Conservation (phyloP, 2,329 filamentous ascomycete species). For the Grosmannia clavigera region DNA sequence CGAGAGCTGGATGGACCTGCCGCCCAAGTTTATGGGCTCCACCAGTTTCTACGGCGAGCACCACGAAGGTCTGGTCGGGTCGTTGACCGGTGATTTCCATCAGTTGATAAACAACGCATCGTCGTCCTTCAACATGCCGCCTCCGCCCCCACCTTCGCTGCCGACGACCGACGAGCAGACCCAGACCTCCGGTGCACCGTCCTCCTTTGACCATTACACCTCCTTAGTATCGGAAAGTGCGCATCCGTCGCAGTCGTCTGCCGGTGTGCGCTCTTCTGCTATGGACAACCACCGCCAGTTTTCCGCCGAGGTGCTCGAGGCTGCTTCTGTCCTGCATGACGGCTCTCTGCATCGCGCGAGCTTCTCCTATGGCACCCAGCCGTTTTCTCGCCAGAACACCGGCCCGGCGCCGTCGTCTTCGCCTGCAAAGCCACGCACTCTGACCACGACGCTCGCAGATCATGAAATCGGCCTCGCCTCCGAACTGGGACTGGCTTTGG, state of each 20-base stretch:
- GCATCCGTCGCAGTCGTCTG: background rate
- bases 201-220: too few relatives aligned
- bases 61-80: conserved; percentile 18
- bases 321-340: conserved; percentile 39
- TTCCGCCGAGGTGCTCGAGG: conserved; percentile 45
- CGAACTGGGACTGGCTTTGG: background rate
- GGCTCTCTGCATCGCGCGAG: conserved; percentile 17
- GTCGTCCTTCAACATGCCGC: conserved; percentile 10
- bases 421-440: too few relatives aligned
- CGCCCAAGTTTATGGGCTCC: conserved; percentile 53
- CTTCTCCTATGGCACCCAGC: background rate
- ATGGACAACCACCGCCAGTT: conserved; percentile 17
- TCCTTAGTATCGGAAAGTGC: background rate
- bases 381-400: background rate
- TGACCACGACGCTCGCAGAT: too few relatives aligned
- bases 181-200: too few relatives aligned
- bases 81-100: conserved; percentile 16
- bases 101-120: conserved; percentile 13
- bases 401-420: background rate
- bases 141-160: background rate
- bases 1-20: conserved; percentile 44
- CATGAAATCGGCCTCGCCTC: background rate
- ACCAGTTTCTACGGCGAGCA: conserved; percentile 50
- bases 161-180: background rate
- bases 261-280: background rate